Conservation (phyloP, 441 rosid species). For the Arabidopsis hybrid region DNA sequence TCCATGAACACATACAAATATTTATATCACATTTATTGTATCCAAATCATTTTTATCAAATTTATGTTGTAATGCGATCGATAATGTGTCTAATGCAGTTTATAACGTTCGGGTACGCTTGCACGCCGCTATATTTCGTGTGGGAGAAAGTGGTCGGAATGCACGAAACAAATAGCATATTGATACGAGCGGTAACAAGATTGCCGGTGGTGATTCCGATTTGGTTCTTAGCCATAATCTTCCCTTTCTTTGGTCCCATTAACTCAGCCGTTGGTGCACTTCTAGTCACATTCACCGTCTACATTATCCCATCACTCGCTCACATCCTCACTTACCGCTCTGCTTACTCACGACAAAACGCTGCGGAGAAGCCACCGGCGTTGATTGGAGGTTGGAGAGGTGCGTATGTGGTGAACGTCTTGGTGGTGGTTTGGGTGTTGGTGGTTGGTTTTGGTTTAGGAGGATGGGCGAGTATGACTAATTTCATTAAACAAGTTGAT, state of each 20-base stretch:
- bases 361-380: constrained; percentile 58
- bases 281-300: constrained; percentile 68
- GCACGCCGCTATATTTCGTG: constrained; percentile 64
- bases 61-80: background rate
- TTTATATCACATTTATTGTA: background rate
- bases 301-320: constrained; percentile 66
- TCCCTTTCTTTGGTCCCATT: constrained; percentile 72
- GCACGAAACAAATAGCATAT: constrained; percentile 67
- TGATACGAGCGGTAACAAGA: constrained; percentile 54
- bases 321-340: constrained; percentile 63
- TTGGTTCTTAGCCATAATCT: constrained; percentile 70
- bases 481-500: constrained; percentile 62
- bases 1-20: too few relatives aligned
- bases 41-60: too few relatives aligned
- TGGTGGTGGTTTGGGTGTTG: constrained; percentile 55
- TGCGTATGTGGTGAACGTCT: constrained; percentile 49
- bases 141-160: constrained; percentile 72
- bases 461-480: constrained; percentile 69
- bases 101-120: constrained; percentile 68
- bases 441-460: constrained; percentile 65
- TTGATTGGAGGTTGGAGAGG: constrained; percentile 63
- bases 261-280: constrained; percentile 71
- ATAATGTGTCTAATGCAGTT: constrained; percentile 47
- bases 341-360: constrained; percentile 56
- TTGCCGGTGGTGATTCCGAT: constrained; percentile 67